Percentiles rank a stretch among this genome's conserved stretches.
These are phyloP conservation scores for Microdochium trichocladiopsis DNA, from an alignment of 2,329 filamentous ascomycete species.

Conservation along the genomic window DNA sequence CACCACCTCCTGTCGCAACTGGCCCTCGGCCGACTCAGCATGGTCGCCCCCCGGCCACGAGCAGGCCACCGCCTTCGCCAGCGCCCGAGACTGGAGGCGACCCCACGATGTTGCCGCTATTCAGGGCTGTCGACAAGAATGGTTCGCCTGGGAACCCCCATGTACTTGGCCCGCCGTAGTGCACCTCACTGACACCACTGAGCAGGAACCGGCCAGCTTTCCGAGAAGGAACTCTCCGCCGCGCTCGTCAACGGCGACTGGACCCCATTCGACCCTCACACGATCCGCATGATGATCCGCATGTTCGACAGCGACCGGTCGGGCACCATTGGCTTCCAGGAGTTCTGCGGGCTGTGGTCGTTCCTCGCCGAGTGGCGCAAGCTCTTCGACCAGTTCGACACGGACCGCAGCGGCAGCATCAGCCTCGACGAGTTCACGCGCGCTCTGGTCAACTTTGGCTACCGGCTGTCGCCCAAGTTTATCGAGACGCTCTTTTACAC, in stretches of 20 bases:
- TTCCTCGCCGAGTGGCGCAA: constrained; percentile 92
- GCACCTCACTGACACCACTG: not conserved
- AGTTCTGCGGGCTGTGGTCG: constrained; percentile 94
- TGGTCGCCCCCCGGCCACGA: constrained; percentile 45
- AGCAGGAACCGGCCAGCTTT: constrained; percentile 70
- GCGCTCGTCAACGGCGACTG: constrained; percentile 96
- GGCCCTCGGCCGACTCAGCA: constrained; percentile 34
- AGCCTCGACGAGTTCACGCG: constrained; percentile 81
- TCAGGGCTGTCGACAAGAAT: constrained; percentile 84
- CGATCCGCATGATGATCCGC: constrained; percentile 97
- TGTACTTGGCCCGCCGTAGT: not conserved
- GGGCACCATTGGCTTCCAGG: constrained; percentile 86
- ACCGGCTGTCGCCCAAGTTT: constrained; percentile 78
- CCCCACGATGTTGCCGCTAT: constrained; percentile 74
- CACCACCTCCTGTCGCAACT: constrained; percentile 39
- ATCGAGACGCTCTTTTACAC: constrained; percentile 79
- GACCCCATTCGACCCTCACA: constrained; percentile 87
- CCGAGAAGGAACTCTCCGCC: constrained; percentile 77
- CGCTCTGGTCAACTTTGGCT: constrained; percentile 87
- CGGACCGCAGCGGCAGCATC: constrained; percentile 81
- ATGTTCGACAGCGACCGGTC: constrained; percentile 96
- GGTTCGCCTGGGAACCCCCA: constrained; percentile 36
- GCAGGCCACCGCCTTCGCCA: constrained; percentile 61
- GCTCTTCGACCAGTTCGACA: constrained; percentile 92
- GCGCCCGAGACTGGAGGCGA: constrained; percentile 50